Conservation (phyloP, 1,284 basidiomycete species). For the Leccinum subrobustum region DNA sequence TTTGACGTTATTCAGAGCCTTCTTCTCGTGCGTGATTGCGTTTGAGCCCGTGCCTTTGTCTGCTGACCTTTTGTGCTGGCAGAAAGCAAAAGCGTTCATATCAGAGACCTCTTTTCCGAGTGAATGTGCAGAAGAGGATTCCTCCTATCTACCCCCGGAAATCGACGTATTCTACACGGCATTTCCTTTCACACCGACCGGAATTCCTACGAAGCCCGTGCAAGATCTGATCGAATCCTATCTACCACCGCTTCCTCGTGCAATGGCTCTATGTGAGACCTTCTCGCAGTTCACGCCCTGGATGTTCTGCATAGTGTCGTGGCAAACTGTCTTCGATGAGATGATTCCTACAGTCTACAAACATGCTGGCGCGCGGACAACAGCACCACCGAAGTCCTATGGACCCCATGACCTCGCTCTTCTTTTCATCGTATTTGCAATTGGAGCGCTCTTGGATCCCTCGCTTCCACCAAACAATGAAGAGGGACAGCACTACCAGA, state of each 20-base stretch:
- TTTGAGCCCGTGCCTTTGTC: background rate
- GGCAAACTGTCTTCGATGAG: conserved; percentile 42
- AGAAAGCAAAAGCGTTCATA: conserved; percentile 16
- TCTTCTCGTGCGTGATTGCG: conserved; percentile 36
- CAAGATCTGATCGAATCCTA: conserved; percentile 43
- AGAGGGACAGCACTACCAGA: conserved; percentile 56
- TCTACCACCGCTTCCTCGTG: conserved; percentile 42
- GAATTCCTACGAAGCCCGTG: conserved; percentile 33
- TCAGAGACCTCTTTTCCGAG: conserved; percentile 10
- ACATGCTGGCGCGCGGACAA: background rate
- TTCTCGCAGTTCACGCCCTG: conserved; percentile 53
- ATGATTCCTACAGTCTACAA: conserved; percentile 46
- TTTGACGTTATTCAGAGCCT: conserved; percentile 36
- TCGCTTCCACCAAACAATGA: conserved; percentile 47
- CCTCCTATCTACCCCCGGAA: conserved; percentile 42
- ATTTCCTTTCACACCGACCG: conserved; percentile 43
- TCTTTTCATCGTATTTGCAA: conserved; percentile 47
- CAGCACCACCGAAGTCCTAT: conserved; percentile 30
- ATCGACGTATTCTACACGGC: conserved; percentile 39
- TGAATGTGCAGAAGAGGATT: conserved; percentile 35
- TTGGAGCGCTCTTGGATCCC: conserved; percentile 51
- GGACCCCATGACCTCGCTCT: conserved; percentile 52
- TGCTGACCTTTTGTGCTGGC: conserved; percentile 1
- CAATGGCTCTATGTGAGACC: conserved; percentile 44
- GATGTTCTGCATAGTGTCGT: conserved; percentile 52